phyloP scores from a whole-genome alignment of 495 filamentous ascomycete species.

The Staphylotrichum tortipilum region DNA sequence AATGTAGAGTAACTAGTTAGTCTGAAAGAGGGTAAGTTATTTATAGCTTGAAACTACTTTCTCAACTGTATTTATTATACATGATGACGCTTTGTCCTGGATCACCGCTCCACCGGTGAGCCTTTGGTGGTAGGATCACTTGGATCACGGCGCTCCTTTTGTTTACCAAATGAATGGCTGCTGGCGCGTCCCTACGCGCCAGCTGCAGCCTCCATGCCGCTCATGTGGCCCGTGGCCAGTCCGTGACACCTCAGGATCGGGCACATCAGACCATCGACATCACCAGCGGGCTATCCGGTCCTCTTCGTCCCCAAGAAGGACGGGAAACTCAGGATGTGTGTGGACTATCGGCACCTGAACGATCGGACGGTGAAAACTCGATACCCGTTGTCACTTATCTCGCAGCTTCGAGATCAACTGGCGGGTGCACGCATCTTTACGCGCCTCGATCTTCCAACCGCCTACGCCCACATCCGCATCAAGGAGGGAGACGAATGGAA shows the following conservation, averaged over 20 bases:
- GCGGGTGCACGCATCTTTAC: not conserved
- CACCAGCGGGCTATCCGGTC: not conserved
- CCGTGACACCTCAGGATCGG: not conserved
- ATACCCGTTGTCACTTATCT: not conserved
- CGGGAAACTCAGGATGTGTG: not conserved
- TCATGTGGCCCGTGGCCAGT: too few species aligned
- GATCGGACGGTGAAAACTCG: not conserved
- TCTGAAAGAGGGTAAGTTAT: too few species aligned
- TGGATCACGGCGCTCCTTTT: too few species aligned
- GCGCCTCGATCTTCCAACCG: not conserved
- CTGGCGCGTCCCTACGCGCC: too few species aligned
- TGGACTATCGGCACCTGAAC: not conserved
- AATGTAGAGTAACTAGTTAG: too few species aligned
- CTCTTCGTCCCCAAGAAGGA: constrained; percentile 1
- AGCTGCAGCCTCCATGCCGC: too few species aligned
- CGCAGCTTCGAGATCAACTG: not conserved
- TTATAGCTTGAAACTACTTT: too few species aligned
- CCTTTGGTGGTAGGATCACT: too few species aligned
- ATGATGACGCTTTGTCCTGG: too few species aligned
- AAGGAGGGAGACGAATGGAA: not conserved
- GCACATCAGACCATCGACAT: not conserved
- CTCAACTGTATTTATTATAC: too few species aligned
- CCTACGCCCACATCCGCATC: not conserved
- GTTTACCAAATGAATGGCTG: too few species aligned
- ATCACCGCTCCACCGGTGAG: too few species aligned